phyloP scores from a whole-genome alignment of 2,329 filamentous ascomycete genomes.

The Neospermospora avenae region DNA sequence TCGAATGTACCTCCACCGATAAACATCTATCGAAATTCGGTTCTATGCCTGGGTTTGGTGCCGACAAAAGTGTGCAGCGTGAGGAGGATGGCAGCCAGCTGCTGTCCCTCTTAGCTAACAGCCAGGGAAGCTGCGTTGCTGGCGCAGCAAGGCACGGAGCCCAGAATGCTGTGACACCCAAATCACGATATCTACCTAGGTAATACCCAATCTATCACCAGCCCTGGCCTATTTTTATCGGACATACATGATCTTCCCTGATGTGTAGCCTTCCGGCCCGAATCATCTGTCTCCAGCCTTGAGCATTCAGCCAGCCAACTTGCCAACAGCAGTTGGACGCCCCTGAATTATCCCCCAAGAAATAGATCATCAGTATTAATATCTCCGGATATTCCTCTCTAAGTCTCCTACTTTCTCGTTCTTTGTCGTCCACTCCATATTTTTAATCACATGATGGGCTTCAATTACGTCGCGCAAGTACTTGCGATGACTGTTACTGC shows the following conservation, averaged over 20 bases:
- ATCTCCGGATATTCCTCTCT: not conserved
- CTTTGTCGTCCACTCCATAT: not conserved
- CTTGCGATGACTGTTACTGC: conserved; percentile 21
- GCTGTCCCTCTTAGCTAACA: not conserved
- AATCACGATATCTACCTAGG: not conserved
- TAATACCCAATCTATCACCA: not conserved
- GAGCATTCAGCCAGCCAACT: not conserved
- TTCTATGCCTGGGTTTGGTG: not conserved
- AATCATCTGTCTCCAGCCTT: not conserved
- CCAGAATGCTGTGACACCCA: not conserved
- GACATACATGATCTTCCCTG: not conserved
- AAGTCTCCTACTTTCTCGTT: not conserved
- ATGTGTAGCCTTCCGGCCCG: not conserved
- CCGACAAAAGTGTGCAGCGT: not conserved
- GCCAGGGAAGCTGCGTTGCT: not conserved
- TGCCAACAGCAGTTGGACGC: not conserved
- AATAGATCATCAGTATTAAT: not conserved
- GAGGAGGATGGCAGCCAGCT: not conserved
- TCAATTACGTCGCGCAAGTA: conserved; percentile 10
- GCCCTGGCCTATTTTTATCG: not conserved
- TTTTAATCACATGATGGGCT: conserved; percentile 17
- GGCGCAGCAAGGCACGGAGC: not conserved
- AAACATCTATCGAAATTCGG: not conserved
- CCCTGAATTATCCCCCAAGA: not conserved
- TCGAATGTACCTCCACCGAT: not conserved